Percentiles rank a stretch among this genome's conserved stretches.
Conservation (phyloP, 2,329 filamentous ascomycete species). For the Monascus ruber region DNA sequence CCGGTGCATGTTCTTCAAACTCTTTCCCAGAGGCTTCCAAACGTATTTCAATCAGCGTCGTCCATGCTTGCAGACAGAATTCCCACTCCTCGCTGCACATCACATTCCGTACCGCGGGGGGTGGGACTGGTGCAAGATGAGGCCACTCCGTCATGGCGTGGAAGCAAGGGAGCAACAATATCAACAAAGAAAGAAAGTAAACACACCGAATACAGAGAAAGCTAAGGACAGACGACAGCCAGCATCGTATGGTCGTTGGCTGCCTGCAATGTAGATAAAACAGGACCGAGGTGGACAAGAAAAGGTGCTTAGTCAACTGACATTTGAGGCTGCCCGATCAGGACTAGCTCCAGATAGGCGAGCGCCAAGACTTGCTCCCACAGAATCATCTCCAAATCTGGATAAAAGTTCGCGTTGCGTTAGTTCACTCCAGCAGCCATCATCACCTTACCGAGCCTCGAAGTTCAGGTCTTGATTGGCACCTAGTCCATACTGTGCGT, state of each 20-base stretch:
- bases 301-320: constrained; percentile 4
- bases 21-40: constrained; percentile 46
- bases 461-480: constrained; percentile 75
- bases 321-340: constrained; percentile 7
- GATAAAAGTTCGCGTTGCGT: constrained; percentile 4
- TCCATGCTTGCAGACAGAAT: constrained; percentile 65
- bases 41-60: constrained; percentile 54
- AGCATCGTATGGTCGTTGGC: not conserved
- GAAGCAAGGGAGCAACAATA: constrained; percentile 15
- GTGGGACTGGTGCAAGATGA: constrained; percentile 66
- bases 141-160: constrained; percentile 46
- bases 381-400: constrained; percentile 8
- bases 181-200: constrained; percentile 3
- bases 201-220: not conserved
- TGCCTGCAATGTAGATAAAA: not conserved
- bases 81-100: constrained; percentile 65
- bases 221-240: not conserved
- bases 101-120: constrained; percentile 52
- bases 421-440: constrained; percentile 30
- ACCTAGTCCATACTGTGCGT: constrained; percentile 17
- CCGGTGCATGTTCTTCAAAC: constrained; percentile 41
- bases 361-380: constrained; percentile 23
- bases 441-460: constrained; percentile 71
- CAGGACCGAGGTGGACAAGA: not conserved
- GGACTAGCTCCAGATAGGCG: constrained; percentile 30